phyloP scores from a whole-genome alignment of 2,329 filamentous ascomycete species.

The Helicocarpus griseus region DNA sequence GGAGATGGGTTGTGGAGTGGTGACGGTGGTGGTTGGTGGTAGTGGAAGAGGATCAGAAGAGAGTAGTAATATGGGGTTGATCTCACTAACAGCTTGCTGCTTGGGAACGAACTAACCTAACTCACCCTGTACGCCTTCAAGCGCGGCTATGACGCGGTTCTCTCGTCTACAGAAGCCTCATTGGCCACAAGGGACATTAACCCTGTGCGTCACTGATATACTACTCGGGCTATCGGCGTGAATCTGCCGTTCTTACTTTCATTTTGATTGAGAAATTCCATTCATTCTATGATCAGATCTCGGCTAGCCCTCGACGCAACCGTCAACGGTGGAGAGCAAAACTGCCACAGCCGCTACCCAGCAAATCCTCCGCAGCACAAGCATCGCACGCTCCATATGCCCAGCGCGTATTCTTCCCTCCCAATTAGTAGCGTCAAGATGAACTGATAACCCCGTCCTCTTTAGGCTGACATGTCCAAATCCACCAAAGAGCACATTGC shows the following conservation, averaged over 20 bases:
- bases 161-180: conserved; percentile 8
- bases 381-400: not conserved
- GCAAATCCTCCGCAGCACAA: not conserved
- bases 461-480: not conserved
- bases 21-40: conserved; percentile 13
- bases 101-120: conserved; percentile 8
- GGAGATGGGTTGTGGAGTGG: conserved; percentile 20
- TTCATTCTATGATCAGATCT: not conserved
- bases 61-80: not conserved
- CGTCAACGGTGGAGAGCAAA: not conserved
- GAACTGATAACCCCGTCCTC: not conserved
- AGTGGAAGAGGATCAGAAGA: not conserved
- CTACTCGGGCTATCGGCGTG: conserved; percentile 3
- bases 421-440: not conserved
- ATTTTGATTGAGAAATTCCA: not conserved
- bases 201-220: not conserved
- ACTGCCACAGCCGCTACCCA: not conserved
- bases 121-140: conserved; percentile 9
- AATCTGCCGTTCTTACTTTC: not conserved
- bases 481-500: not conserved
- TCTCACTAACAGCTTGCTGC: not conserved
- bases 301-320: not conserved
- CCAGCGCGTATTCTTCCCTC: not conserved
- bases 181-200: conserved; percentile 4
- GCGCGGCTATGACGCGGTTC: conserved; percentile 24